Percentiles rank a stretch among this genome's conserved stretches.
Evolutionary conservation across 768 basidiomycete genomes (phyloP).

Genomic region (Fibroporia radiculosa): DNA sequence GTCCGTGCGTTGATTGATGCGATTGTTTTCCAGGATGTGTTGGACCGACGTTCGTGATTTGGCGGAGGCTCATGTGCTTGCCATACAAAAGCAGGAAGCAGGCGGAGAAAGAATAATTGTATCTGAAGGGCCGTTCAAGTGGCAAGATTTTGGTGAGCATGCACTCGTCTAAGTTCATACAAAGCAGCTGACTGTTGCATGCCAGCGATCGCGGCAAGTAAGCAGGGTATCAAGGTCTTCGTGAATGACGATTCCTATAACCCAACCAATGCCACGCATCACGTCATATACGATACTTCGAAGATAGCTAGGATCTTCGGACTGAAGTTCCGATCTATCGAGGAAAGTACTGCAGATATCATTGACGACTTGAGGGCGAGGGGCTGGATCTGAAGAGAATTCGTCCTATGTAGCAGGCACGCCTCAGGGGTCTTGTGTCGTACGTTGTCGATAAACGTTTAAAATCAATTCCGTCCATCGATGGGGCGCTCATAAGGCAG

Average conservation of each 20-base stretch:
- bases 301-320: slow-evolving; percentile 24
- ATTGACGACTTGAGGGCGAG: slow-evolving; percentile 16
- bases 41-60: slow-evolving; percentile 47
- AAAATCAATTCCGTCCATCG: too few species aligned
- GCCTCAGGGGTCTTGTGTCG: too few species aligned
- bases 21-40: neutral
- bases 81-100: slow-evolving; percentile 43
- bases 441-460: too few species aligned
- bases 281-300: slow-evolving; percentile 23
- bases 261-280: slow-evolving; percentile 17
- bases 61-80: slow-evolving; percentile 44
- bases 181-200: too few species aligned
- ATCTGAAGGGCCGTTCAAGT: slow-evolving; percentile 23
- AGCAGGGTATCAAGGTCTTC: slow-evolving; percentile 5
- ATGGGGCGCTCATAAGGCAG: too few species aligned
- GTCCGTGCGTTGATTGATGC: neutral
- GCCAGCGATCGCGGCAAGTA: slow-evolving; percentile 7
- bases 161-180: neutral
- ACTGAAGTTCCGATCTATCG: slow-evolving; percentile 13
- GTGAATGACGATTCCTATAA: slow-evolving; percentile 7
- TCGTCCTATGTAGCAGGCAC: too few species aligned
- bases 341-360: slow-evolving; percentile 14
- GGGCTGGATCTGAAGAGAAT: slow-evolving; percentile 15
- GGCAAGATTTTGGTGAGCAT: slow-evolving; percentile 14
- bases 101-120: slow-evolving; percentile 52